Conservation (phyloP, 306 rosid genomes). For the Dicorynia guianensis region DNA sequence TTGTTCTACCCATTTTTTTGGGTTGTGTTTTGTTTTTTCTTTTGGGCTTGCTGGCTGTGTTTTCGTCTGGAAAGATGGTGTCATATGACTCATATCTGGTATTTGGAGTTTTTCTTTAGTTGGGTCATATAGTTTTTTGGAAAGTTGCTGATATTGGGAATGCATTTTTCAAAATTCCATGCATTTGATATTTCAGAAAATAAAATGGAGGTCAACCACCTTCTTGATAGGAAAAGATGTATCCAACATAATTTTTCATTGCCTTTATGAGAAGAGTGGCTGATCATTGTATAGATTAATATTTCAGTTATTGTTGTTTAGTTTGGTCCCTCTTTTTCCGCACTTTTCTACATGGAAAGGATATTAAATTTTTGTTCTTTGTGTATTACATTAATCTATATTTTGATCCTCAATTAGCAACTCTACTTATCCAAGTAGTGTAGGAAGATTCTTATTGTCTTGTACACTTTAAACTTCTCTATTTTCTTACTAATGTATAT, state of each 20-base stretch:
- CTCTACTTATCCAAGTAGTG: not conserved
- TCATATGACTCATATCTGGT: not conserved
- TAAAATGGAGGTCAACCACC: no score
- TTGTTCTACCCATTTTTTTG: not conserved
- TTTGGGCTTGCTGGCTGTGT: not conserved
- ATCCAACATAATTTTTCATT: not conserved
- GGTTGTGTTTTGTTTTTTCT: not conserved
- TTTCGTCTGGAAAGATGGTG: constrained; percentile 20
- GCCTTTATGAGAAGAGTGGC: not conserved
- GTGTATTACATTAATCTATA: not conserved
- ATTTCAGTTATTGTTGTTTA: no score
- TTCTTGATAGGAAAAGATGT: not conserved
- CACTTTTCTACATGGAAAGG: no score
- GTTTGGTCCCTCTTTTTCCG: no score
- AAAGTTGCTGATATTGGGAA: constrained; percentile 5
- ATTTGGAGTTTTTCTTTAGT: constrained; percentile 27
- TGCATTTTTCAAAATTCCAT: not conserved
- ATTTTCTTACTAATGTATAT: not conserved
- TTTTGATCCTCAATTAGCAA: not conserved
- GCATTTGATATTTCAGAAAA: no score
- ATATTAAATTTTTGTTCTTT: not conserved
- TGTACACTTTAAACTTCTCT: constrained; percentile 45
- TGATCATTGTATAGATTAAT: not conserved
- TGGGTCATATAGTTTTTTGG: constrained; percentile 30
- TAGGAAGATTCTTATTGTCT: not conserved